phyloP scores from a whole-genome alignment of 2,329 filamentous ascomycete genomes.

The Falciphora oryzae region DNA sequence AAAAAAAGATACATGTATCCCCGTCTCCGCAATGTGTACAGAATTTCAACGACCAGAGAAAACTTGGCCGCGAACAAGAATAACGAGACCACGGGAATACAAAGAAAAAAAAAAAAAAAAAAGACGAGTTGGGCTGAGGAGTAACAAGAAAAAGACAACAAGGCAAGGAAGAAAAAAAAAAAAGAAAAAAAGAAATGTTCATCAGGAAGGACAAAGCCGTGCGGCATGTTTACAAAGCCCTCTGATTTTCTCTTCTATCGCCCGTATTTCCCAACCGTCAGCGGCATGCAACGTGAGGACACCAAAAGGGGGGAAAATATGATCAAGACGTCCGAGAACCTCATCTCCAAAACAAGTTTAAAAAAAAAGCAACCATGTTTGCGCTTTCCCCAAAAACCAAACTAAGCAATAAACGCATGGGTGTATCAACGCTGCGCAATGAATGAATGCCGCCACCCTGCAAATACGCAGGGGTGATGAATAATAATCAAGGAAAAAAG shows the following conservation, averaged over 20 bases:
- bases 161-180: neutral
- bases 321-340: neutral
- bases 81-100: no score
- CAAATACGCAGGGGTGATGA: neutral
- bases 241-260: neutral
- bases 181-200: neutral
- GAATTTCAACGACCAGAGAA: neutral
- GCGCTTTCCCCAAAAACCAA: neutral
- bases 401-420: neutral
- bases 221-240: neutral
- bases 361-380: neutral
- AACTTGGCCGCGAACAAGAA: neutral
- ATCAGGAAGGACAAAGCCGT: neutral
- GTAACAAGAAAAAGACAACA: neutral
- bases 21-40: neutral
- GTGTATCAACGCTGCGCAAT: slow-evolving; percentile 1
- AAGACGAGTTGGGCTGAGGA: neutral
- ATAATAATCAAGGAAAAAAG: neutral
- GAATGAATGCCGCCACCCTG: neutral
- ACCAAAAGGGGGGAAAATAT: neutral
- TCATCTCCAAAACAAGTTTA: neutral
- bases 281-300: neutral
- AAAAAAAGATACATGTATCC: neutral
- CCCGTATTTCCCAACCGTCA: slow-evolving; percentile 1
- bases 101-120: neutral